phyloP scores from a whole-genome alignment of 495 filamentous ascomycete species.

The Penicillium alfredii region DNA sequence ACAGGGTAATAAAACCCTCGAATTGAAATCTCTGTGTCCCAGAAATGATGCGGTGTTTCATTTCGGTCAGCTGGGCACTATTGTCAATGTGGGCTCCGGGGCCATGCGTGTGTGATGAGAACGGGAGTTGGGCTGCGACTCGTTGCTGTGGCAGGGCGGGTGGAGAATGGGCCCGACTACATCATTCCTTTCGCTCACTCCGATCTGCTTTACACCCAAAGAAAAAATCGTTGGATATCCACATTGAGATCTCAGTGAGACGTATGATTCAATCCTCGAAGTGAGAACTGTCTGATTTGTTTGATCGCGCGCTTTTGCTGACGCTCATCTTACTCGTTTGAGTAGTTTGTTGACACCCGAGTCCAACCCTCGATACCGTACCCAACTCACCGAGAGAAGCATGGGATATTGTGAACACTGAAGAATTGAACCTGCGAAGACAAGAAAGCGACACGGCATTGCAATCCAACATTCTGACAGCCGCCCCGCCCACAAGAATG shows the following conservation, averaged over 20 bases:
- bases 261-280: no score
- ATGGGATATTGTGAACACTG: slow-evolving; percentile 10
- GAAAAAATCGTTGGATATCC: no score
- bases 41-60: no score
- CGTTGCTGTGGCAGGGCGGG: slow-evolving; percentile 38
- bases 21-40: no score
- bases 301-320: background rate
- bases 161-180: slow-evolving; percentile 26
- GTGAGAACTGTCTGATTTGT: no score
- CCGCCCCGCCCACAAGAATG: slow-evolving; percentile 28
- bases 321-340: slow-evolving; percentile 26
- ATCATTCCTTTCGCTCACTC: slow-evolving; percentile 10
- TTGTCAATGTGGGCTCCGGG: background rate
- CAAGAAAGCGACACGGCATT: no score
- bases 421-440: slow-evolving; percentile 1
- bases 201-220: slow-evolving; percentile 5
- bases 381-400: slow-evolving; percentile 4
- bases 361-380: slow-evolving; percentile 8
- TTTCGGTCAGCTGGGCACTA: no score
- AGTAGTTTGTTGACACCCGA: slow-evolving; percentile 39
- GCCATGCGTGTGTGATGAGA: no score
- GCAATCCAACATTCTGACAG: slow-evolving; percentile 1
- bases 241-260: no score
- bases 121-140: slow-evolving; percentile 20
- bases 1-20: no score